Base-by-base conservation (phyloP, 148 eudicot genomes). In the Dianthus caryophyllus region DNA sequence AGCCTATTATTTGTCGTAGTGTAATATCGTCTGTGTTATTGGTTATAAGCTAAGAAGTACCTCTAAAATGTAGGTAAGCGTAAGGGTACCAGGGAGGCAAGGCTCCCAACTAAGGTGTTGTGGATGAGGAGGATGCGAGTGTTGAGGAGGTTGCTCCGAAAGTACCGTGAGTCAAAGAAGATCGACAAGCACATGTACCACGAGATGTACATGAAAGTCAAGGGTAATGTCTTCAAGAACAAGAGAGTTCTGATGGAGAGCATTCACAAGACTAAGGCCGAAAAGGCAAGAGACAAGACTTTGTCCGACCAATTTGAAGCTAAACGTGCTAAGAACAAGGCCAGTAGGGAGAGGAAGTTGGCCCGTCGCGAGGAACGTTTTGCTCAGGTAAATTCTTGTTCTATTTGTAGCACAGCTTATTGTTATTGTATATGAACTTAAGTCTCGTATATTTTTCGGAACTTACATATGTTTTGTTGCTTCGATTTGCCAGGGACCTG, bases 161-260 rank as follows among this genome's bases (percentile, higher is more conserved):
- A 88, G 83, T 88, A 88, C 75, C 54, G 96, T 2, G 96, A 88
- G 71, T 61, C 96, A 17, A 88, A 88, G 88, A 88, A 88, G 80
- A 88, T 88, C 38, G 96, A 88, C 87, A 88, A 88, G 77, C 96
- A 88, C 77, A 88, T 88, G 96, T 88, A 86, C 72, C 96, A 88
- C 57, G 96, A 88, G 62, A 88, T 88, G 96, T 88, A 88, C 88
- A 84, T 86, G 91, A 88, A 80, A 76, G 95, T 88, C 26, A 88
- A 88, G 82, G 95, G 95, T 84, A 88, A 88, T 65, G 95, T 88
- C 44, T 88, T 86, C 70, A 88, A 88, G 78, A 88, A 88, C 80
- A 88, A 88, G 80, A 76, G 96, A 29, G 96, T 88, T 9, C 67
- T 88, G 31, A 88, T 88, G 96, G 96, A 88, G 67, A 88, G 91